These are phyloP conservation scores for Rhynchospora pubera DNA, from an alignment of 176 grass and related monocot genomes.

Conservation along the genomic window DNA sequence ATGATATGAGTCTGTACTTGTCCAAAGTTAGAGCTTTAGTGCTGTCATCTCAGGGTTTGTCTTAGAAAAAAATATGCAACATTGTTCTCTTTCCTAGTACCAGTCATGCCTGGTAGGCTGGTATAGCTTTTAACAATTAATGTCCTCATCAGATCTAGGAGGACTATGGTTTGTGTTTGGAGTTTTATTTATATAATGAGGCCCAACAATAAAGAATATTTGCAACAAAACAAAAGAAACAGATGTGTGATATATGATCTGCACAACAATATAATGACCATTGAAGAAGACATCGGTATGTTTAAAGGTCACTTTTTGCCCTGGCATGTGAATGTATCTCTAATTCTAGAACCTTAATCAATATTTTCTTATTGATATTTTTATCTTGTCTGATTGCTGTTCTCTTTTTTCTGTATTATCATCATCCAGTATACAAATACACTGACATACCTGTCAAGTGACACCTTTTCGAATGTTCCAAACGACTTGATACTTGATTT, in stretches of 20 bases:
- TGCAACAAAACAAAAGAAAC: neutral
- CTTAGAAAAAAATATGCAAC: neutral
- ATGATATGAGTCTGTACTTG: conserved; percentile 11
- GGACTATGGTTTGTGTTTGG: neutral
- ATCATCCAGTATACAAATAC: conserved; percentile 78
- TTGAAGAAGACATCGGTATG: neutral
- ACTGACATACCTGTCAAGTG: conserved; percentile 82
- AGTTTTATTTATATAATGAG: neutral
- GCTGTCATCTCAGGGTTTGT: neutral
- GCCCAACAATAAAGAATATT: neutral
- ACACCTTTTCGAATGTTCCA: conserved; percentile 79
- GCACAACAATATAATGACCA: neutral
- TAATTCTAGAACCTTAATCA: neutral
- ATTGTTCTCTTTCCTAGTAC: conserved; percentile 4
- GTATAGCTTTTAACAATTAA: neutral
- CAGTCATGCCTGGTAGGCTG: no score
- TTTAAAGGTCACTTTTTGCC: neutral
- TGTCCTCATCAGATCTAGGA: neutral
- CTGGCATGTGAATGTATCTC: neutral
- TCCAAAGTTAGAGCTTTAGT: neutral
- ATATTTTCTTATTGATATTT: conserved; percentile 18
- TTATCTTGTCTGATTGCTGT: conserved; percentile 8
- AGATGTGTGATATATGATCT: neutral
- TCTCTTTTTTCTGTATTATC: conserved; percentile 10
- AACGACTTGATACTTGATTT: conserved; percentile 64